Base-by-base conservation (phyloP, 768 basidiomycete species). In the Vararia minispora region DNA sequence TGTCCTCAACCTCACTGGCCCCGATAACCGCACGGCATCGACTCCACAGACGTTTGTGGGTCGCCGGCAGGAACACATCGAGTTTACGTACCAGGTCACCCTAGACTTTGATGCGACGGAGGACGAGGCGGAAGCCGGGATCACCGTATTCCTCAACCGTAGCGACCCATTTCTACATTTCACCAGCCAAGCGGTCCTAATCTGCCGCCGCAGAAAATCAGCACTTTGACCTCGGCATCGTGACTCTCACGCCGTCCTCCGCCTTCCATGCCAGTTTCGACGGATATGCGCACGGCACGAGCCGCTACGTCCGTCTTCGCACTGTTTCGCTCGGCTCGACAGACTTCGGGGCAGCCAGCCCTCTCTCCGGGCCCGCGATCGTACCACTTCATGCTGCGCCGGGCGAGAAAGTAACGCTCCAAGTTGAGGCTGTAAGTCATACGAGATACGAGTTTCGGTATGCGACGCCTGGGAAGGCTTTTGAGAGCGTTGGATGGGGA, bases 131-230 rank as follows among this genome's bases (percentile, higher is more conserved):
- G 57, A 60, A 38, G 56, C 52, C 8, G 58, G 58, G 1, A 43
- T 59, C 1, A 53, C 52, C 11, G 50, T 58, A 6, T 60, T 60
- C 51, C 44, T 59, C 5, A 54, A 53, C 2, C 57, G 56, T 37
- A 31, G 4, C n/a, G 24, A 30, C 16, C 26, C n/a, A 35, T 40
- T 27, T 37, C n/a, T n/a, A n/a, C n/a, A n/a, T n/a, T n/a, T n/a
- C n/a, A n/a, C n/a, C n/a, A n/a, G n/a, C n/a, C n/a, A n/a, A n/a
- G n/a, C n/a, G n/a, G n/a, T n/a, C n/a, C n/a, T n/a, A n/a, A n/a
- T n/a, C n/a, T n/a, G n/a, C n/a, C n/a, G n/a, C n/a, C n/a, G n/a
- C n/a, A n/a, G n/a, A 42, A 23, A 14, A 28, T 12, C 48, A 49
- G 33, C 48, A 49, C 33, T 47, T 49, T 28, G 48, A 49, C 25